phyloP scores from a whole-genome alignment of 2,329 filamentous ascomycete species.

The Nigrospora sphaerica region DNA sequence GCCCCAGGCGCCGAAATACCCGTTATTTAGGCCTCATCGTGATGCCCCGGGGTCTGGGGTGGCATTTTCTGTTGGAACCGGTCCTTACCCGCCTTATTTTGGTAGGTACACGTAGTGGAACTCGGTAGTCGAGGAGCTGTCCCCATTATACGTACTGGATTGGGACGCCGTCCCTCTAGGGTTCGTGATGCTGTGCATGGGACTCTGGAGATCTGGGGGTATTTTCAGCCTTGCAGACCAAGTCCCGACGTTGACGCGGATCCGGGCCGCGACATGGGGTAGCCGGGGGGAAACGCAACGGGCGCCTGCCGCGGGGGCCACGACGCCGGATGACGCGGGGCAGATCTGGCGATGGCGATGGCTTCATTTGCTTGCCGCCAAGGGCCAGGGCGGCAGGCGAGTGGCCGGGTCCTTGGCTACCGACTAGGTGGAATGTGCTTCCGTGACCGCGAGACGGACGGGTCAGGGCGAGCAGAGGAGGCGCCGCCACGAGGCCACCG shows the following conservation, averaged over 20 bases:
- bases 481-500: too few relatives aligned
- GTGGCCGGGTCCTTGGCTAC: background rate
- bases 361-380: slow-evolving; percentile 6
- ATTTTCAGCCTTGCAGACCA: background rate
- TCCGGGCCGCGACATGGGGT: slow-evolving; percentile 4
- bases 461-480: too few relatives aligned
- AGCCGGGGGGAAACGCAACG: background rate
- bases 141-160: too few relatives aligned
- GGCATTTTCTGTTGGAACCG: too few relatives aligned
- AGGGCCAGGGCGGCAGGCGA: background rate
- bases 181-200: background rate
- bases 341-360: slow-evolving; percentile 5
- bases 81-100: too few relatives aligned
- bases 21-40: too few relatives aligned
- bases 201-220: background rate
- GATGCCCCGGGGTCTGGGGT: too few relatives aligned
- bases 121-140: too few relatives aligned
- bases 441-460: too few relatives aligned
- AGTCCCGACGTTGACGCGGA: background rate
- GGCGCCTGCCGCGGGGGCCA: background rate
- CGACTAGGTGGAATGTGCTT: background rate
- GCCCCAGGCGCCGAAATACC: too few relatives aligned
- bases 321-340: background rate
- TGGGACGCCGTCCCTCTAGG: background rate
- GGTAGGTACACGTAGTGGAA: too few relatives aligned